A percentile compares a stretch with the other conserved stretches of the same genome.
phyloP scores from a whole-genome alignment of 352 stramenopile species.

The Thalassiosira pacifica region DNA sequence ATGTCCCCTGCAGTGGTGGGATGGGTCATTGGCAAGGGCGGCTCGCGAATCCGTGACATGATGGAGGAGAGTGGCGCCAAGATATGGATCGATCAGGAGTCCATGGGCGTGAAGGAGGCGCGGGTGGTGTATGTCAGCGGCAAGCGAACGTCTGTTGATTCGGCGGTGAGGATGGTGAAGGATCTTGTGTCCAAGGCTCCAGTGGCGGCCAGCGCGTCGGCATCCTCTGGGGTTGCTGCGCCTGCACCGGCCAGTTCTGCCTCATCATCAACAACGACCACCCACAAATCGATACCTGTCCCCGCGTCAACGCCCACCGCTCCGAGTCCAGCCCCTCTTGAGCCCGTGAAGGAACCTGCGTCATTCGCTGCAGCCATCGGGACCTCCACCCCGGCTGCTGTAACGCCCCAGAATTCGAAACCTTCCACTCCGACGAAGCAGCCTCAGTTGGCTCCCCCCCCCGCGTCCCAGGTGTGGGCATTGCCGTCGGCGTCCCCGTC shows the following conservation, averaged over 20 bases:
- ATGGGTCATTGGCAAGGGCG: conserved; percentile 87
- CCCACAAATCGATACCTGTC: neutral
- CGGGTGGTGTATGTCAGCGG: conserved; percentile 86
- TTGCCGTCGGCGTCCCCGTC: conserved; percentile 8
- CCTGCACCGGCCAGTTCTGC: neutral
- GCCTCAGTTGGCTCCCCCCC: too few relatives aligned
- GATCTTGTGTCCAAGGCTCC: conserved; percentile 82
- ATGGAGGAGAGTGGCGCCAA: conserved; percentile 87
- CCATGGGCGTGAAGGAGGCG: conserved; percentile 72
- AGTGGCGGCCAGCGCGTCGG: conserved; percentile 50
- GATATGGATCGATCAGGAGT: conserved; percentile 88
- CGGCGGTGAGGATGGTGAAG: conserved; percentile 80
- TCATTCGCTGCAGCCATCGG: conserved; percentile 53
- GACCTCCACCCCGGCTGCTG: conserved; percentile 15
- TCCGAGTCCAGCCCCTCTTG: conserved; percentile 21
- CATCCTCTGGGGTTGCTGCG: neutral
- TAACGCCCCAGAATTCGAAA: conserved; percentile 12
- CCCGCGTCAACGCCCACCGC: neutral
- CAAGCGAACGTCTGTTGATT: conserved; percentile 76
- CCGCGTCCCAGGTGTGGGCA: conserved; percentile 6
- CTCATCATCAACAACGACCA: too few relatives aligned
- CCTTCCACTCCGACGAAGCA: conserved; percentile 25
- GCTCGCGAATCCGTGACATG: conserved; percentile 83
- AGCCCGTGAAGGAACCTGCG: conserved; percentile 12
- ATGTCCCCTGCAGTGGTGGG: conserved; percentile 85